Base-by-base conservation (phyloP, 78 protist species). In the Abeoforma whisleri region DNA sequence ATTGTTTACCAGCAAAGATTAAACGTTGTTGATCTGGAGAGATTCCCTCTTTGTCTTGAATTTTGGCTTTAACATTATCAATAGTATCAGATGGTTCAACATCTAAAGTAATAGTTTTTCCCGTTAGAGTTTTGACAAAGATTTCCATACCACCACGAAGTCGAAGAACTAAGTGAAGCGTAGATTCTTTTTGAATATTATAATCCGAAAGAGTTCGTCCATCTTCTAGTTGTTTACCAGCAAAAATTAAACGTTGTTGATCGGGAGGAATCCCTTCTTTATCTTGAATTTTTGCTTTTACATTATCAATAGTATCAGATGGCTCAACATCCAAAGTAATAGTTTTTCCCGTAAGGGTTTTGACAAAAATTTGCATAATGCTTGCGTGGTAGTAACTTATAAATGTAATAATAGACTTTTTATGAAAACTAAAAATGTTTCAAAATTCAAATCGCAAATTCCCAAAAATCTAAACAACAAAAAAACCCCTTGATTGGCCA, bases 191-290 rank as follows among this genome's bases (percentile, higher is more conserved):
- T 88, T 93, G 97, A 90, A 97, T 95, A 88, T 95, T 94, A 93
- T 97, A 97, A 90, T 95, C 97, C 35, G 90, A 25, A 0, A 97
- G 93, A 68, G 96, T 94, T 71, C 97, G 92, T 83, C 97, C 98
- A 37, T 96, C 99, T 81, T 98, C 99, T 77, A 98, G 95, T 89
- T 96, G 99, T 92, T 94, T 95, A 75, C 97, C 99, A 2, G 98
- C 97, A 79, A 96, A 97, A 86, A 97, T 97, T 5, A 97, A 89
- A 25, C 99, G 89, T 91, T 97, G 99, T 84, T 97, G 99, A 76
- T 97, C 99, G n/a, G 99, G 98, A 80, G 99, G 99, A 84, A 97
- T 97, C 57, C 99, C 99, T 77, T 96, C 98, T 93, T 96, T 94
- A 89, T 96, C 98, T 90, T 94, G 98, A 84, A 96, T 97, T 95